Evolutionary conservation across 2,329 filamentous ascomycete species (phyloP), one percentile per base, ranked within the genome.

Genomic region (Colletotrichum sansevieriae): DNA sequence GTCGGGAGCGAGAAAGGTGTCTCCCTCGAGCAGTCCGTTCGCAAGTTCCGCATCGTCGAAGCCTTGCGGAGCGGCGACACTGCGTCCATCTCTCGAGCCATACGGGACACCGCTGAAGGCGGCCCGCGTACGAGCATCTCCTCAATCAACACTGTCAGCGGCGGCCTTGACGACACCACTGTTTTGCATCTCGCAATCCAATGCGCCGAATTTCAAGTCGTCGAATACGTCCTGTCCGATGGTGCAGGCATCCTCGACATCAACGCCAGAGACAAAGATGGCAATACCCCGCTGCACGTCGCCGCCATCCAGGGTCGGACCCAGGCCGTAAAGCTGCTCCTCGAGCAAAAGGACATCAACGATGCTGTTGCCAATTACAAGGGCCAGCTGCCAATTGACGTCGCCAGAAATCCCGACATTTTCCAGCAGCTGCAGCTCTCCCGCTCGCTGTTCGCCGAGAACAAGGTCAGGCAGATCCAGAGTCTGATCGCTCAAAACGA

Each of bases 401-500:
- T 98, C 47, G 94, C 96, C 4, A 90, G 95, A 44, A 98, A 91
- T 29, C 94, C 96, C 1, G 95, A 98, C 18, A 98, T 98, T 65
- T 98, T 97, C 82, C 95, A 98, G 80, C 91, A 95, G 75, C 86
- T 99, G 60, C 96, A 99, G 79, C 89, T 98, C 15, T 91, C 94
- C 9, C 89, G 95, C 51, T 97, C 95, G 4, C 84, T 98, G 58
- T 98, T 95, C 78, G 91, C 97, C 64, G 96, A 99, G 75, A 87
- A 86, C 71, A 97, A 95, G 78, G 89, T 97, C 13, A 90, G 90
- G 75, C 90, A 95, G 76, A 91, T 98, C 8, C 95, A 98, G 75
- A 87, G 90, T 13, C 84, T 97, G 60, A 91, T 98, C 41, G 83
- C 84, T 2, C 84, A 85, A 29, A 88, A 88, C 56, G 90, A 96